These are phyloP conservation scores for Perkinsus chesapeaki DNA, from an alignment of 169 alveolate genomes.

Conservation along the genomic window DNA sequence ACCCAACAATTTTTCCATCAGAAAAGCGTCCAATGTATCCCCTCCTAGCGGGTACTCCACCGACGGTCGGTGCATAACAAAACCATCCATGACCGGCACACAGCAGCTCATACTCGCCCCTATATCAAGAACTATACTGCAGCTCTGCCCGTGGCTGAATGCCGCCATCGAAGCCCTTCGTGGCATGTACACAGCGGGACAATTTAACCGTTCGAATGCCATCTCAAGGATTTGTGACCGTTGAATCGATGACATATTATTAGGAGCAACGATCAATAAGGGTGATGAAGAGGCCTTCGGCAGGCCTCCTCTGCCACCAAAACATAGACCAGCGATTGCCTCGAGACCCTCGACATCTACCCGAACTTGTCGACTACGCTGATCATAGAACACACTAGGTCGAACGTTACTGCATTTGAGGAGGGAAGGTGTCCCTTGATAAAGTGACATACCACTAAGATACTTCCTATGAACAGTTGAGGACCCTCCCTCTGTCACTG, in stretches of 20 bases:
- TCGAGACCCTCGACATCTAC: background rate
- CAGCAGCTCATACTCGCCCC: conserved; percentile 68
- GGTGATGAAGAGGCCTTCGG: background rate
- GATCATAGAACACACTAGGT: background rate
- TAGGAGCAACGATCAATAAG: background rate
- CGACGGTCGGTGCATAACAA: conserved; percentile 59
- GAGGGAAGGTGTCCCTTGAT: background rate
- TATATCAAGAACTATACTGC: conserved; percentile 69
- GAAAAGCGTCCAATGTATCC: conserved; percentile 43
- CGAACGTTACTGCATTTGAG: background rate
- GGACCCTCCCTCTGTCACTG: too few species aligned
- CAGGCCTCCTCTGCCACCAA: background rate
- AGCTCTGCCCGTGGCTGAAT: conserved; percentile 71
- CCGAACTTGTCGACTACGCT: background rate
- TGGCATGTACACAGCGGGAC: conserved; percentile 70
- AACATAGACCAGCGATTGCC: background rate
- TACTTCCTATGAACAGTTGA: too few species aligned
- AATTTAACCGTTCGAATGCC: conserved; percentile 67
- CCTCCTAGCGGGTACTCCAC: conserved; percentile 72
- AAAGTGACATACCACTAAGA: background rate
- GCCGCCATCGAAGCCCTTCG: conserved; percentile 69
- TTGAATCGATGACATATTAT: background rate
- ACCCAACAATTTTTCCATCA: background rate
- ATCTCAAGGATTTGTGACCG: conserved; percentile 41
- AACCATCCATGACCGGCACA: conserved; percentile 81